Base-by-base conservation (phyloP, 352 stramenopile genomes). In the Phytopythium boreale region DNA sequence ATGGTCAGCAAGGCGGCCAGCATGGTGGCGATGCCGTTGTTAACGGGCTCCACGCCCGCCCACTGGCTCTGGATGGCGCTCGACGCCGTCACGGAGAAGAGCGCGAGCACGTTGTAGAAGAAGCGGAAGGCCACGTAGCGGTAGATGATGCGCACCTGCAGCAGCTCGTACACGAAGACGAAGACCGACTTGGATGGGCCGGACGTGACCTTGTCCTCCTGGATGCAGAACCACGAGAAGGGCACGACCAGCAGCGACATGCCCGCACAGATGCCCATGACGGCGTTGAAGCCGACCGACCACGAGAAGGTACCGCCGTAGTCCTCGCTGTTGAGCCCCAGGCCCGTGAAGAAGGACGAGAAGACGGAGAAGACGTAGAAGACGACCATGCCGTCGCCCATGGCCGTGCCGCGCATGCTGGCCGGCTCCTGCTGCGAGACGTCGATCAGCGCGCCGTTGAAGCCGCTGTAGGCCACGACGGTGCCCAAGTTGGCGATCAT, bases 381-480 rank as follows among this genome's bases (percentile, higher is more conserved):
- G 6, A 14, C 72, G 46, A 76, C 75, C 2, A 77, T 34, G 84
- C 68, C 52, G 74, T 53, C 59, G 34, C 34, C 34, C 88, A 80
- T 22, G 69, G 34, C 62, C 2, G 59, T 76, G 22, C 83, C 83
- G 26, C 80, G 79, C 14, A 68, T 72, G 22, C n/a, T 31, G 34
- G 72, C 68, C 1, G 76, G 64, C 56, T 92, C 83, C 24, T 68
- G 70, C 46, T 86, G 76, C 17, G 76, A 70, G 1, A 89, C 29
- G 55, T 89, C 74, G 34, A 90, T 76, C 55, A 88, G 75, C 63
- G 85, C 72, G 8, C 83, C 85, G 66, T 95, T 82, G 22, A 76
- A 72, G 14, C 84, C 80, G 1, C 87, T 77, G 66, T 91, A 87
- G 17, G 84, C 82, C 50, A 93, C 88, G 46, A 94, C 82, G 37